Conservation (phyloP, 305 asterid genomes). For the Fraxinus sp. region DNA sequence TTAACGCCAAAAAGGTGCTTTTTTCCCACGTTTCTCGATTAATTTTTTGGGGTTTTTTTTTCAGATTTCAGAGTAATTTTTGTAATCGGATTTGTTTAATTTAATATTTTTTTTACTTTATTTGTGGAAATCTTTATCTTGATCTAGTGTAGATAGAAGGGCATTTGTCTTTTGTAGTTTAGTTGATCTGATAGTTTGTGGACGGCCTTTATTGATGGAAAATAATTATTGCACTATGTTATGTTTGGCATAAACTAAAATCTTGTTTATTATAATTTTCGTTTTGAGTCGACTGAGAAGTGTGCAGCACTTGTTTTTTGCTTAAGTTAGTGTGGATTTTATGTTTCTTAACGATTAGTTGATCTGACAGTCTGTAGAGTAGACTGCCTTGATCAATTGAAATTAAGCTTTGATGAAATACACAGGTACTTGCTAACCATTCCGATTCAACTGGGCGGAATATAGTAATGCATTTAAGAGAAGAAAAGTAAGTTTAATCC, state of each 20-base stretch:
- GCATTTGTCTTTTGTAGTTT: not conserved
- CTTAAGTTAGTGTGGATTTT: not conserved
- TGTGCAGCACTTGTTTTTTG: not conserved
- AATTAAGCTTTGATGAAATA: not conserved
- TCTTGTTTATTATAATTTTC: not conserved
- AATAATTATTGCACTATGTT: not conserved
- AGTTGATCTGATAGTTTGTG: not conserved
- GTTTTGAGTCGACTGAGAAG: not conserved
- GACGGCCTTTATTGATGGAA: not conserved
- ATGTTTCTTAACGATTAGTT: not conserved
- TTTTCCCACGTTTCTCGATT: not conserved
- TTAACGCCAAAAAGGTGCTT: conserved; percentile 51
- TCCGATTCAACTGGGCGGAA: not conserved
- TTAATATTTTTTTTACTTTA: not conserved
- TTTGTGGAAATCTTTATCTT: not conserved
- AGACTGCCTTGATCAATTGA: not conserved
- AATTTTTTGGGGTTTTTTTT: not conserved
- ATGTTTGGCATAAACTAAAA: too few relatives aligned
- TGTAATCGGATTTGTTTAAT: not conserved
- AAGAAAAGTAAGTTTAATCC: not conserved
- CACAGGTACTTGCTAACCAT: not conserved
- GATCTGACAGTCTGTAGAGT: not conserved
- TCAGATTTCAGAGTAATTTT: not conserved
- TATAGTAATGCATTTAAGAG: not conserved
- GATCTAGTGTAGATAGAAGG: not conserved